Conservation (phyloP, 2,329 filamentous ascomycete species). For the Lecanicillium sp. region DNA sequence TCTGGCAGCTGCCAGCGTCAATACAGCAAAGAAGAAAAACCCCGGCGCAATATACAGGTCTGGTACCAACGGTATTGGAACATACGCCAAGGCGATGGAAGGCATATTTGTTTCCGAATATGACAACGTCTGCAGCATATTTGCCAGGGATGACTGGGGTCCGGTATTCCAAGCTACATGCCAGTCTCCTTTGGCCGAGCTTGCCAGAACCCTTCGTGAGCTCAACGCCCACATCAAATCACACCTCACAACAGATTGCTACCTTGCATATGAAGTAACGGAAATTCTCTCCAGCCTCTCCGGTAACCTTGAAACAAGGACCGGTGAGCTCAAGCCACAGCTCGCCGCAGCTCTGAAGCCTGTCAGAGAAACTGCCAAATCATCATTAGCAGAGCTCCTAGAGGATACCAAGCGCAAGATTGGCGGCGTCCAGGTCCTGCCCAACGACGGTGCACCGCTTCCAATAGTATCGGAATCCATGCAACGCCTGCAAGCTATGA, state of each 20-base stretch:
- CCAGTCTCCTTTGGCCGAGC: constrained; percentile 69
- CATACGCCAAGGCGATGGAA: constrained; percentile 82
- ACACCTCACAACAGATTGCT: constrained; percentile 86
- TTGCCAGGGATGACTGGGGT: constrained; percentile 78
- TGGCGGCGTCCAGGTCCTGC: constrained; percentile 58
- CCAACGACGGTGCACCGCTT: constrained; percentile 70
- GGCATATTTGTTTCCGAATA: constrained; percentile 84
- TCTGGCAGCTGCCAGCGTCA: constrained; percentile 77
- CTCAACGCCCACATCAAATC: constrained; percentile 83
- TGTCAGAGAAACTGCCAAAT: constrained; percentile 84
- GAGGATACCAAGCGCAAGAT: constrained; percentile 75
- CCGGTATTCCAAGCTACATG: constrained; percentile 74
- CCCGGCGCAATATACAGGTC: constrained; percentile 78
- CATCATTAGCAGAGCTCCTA: constrained; percentile 73
- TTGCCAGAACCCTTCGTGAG: constrained; percentile 79
- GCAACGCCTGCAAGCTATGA: constrained; percentile 79
- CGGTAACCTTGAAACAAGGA: constrained; percentile 71
- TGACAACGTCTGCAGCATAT: constrained; percentile 83
- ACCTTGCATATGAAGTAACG: constrained; percentile 89
- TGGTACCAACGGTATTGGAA: constrained; percentile 85
- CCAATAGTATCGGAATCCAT: constrained; percentile 79
- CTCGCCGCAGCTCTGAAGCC: constrained; percentile 84
- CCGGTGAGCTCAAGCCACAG: constrained; percentile 76
- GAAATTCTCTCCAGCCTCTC: constrained; percentile 81
- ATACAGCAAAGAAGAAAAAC: constrained; percentile 74